Base-by-base conservation (phyloP, 2,329 filamentous ascomycete species). In the Plectosphaerella plurivora region DNA sequence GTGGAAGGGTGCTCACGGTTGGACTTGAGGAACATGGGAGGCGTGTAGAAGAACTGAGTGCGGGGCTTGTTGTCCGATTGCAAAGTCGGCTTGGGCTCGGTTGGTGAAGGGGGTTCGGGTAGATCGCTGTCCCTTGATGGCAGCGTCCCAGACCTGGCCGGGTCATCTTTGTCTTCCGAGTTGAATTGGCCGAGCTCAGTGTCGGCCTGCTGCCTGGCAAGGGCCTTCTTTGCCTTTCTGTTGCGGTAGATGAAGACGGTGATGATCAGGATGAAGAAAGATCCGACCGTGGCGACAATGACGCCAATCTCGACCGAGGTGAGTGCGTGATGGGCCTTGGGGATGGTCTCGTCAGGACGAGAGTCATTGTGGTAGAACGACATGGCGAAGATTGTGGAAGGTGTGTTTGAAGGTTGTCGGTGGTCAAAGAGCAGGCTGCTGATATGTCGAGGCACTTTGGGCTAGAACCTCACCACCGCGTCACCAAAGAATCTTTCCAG, bases 281-380 rank as follows among this genome's bases (percentile, higher is more conserved):
- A 57, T 37, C 57, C 11, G 33, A 62, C 55, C 12, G 57, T 56
- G 20, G 54, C 62, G 22, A 59, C 55, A n/a, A 67, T 59, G 49
- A 64, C 54, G 4, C 59, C 65, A 33, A 66, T 60, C 49, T 67
- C 65, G 25, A 61, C 49, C 18, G 58, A 48, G 8, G 56, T 61
- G 52, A 64, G 63, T 44, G 49, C 52, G 16, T 53, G 49, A 6
- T 52, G 49, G 24, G 56, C 47, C 24, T 50, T 49, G 8, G 55
- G 50, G 6, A 55, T 47, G 18, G 47, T 47, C 36, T 57, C 45
- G 41, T 55, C 47, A 2, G 49, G 51, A 18, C 56, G 52, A 14
- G 52, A 49, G 49, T 57, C 52, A 45, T 54, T 52, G 33, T 56
- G 49, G 47, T 49, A 57, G 47, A 57, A 57, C 24, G 55, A 57